These are phyloP conservation scores for Parathielavia hyrcaniae DNA, from an alignment of 495 filamentous ascomycete genomes.

Conservation along the genomic window DNA sequence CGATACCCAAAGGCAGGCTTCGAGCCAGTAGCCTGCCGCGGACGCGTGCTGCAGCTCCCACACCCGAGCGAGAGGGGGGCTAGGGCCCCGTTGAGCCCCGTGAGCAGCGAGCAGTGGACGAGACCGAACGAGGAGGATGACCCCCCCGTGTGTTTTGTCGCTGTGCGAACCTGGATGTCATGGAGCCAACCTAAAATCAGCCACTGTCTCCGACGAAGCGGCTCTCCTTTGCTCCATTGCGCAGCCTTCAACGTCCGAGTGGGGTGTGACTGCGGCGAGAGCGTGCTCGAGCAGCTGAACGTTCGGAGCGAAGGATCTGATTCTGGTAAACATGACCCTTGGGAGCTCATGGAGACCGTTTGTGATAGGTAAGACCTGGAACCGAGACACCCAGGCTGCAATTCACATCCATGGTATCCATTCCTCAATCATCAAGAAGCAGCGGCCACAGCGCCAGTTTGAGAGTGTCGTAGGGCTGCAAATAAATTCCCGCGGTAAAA, in stretches of 20 bases:
- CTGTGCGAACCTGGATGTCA: conserved; percentile 7
- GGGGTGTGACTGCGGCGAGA: conserved; percentile 18
- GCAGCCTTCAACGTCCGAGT: conserved; percentile 13
- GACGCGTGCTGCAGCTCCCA: conserved; percentile 27
- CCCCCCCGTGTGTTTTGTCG: conserved; percentile 13
- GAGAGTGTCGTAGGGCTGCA: too few species aligned
- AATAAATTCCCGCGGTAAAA: too few species aligned
- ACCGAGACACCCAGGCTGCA: too few species aligned
- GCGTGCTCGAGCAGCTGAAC: conserved; percentile 2
- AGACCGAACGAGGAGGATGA: conserved; percentile 20
- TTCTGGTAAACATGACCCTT: conserved; percentile 13
- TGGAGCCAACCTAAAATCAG: conserved; percentile 13
- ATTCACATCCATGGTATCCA: too few species aligned
- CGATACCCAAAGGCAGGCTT: conserved; percentile 31
- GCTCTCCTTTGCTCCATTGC: conserved; percentile 21
- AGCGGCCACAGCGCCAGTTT: too few species aligned
- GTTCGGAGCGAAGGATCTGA: conserved; percentile 2
- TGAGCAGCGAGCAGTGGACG: conserved; percentile 19
- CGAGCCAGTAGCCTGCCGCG: conserved; percentile 29
- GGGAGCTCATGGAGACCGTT: neutral
- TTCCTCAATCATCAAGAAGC: too few species aligned
- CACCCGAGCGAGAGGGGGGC: conserved; percentile 22
- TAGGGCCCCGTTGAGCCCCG: conserved; percentile 25
- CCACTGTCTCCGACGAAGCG: conserved; percentile 12
- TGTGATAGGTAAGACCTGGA: too few species aligned